phyloP scores from a whole-genome alignment of 306 rosid genomes.

The Crataegus laevigata region DNA sequence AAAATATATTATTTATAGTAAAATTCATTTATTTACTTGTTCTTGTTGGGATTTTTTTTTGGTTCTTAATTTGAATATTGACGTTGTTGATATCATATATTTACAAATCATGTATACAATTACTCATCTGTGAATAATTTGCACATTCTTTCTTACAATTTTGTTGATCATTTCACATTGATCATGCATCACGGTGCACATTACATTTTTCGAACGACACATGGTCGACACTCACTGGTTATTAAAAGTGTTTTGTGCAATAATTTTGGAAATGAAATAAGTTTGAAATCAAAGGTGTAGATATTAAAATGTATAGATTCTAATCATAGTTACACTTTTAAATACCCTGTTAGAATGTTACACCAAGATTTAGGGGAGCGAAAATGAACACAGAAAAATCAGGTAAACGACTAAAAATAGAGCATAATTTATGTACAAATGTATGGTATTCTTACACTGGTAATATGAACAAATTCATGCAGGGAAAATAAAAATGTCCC shows the following conservation, averaged over 20 bases:
- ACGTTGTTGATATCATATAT: neutral
- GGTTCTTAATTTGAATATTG: neutral
- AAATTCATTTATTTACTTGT: neutral
- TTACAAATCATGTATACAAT: neutral
- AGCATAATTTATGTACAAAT: neutral
- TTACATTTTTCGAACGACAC: neutral
- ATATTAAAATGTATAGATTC: no score
- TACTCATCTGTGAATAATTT: neutral
- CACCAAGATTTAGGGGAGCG: neutral
- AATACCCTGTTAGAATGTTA: no score
- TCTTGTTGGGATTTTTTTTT: neutral
- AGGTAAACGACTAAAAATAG: neutral
- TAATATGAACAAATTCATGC: neutral
- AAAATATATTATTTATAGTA: neutral
- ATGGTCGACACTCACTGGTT: accelerated
- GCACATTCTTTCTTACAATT: neutral
- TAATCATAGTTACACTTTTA: no score
- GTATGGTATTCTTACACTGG: neutral
- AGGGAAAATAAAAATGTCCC: neutral
- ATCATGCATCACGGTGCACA: neutral
- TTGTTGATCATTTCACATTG: neutral
- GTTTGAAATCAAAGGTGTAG: neutral
- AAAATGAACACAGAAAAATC: neutral
- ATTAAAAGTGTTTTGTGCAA: neutral
- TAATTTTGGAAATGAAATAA: neutral